These are phyloP conservation scores for Gracilaria vermiculophylla DNA, from an alignment of 23 red algal genomes.

Conservation along the genomic window DNA sequence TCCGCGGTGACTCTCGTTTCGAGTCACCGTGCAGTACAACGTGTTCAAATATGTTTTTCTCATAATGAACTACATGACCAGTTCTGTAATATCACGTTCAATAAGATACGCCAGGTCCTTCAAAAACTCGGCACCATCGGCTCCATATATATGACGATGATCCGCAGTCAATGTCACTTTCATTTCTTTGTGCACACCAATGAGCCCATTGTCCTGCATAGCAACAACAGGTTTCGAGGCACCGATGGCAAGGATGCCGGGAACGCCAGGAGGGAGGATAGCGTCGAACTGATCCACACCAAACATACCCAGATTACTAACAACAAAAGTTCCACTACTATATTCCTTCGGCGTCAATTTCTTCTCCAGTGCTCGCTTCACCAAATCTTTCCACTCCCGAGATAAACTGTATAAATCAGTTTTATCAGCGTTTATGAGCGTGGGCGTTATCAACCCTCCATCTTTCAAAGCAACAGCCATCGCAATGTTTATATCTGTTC, in stretches of 20 bases:
- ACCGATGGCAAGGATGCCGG: conserved; percentile 84
- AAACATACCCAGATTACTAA: conserved; percentile 99
- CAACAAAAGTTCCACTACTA: conserved; percentile 80
- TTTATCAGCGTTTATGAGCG: conserved; percentile 74
- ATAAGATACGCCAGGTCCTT: conserved; percentile 82
- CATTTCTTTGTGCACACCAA: conserved; percentile 93
- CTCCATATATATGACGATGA: conserved; percentile 95
- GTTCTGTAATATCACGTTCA: conserved; percentile 72
- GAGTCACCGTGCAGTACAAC: too few relatives aligned
- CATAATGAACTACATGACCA: conserved; percentile 38
- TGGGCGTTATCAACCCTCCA: conserved; percentile 94
- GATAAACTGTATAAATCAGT: conserved; percentile 90
- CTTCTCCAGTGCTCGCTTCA: conserved; percentile 79
- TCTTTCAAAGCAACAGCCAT: conserved; percentile 93
- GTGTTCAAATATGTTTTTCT: too few relatives aligned
- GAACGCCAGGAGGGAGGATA: conserved; percentile 86
- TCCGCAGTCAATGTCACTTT: conserved; percentile 93
- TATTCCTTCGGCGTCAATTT: conserved; percentile 90
- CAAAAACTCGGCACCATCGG: conserved; percentile 89
- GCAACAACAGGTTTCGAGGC: conserved; percentile 84
- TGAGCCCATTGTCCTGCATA: conserved; percentile 81
- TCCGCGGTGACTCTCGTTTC: too few relatives aligned
- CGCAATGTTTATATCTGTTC: conserved; percentile 75
- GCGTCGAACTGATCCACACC: conserved; percentile 93
- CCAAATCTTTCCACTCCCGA: conserved; percentile 90